A percentile compares a stretch with the other conserved stretches of the same genome.
Conservation (phyloP, 495 filamentous ascomycete genomes). For the Hypoxylon perforatum region DNA sequence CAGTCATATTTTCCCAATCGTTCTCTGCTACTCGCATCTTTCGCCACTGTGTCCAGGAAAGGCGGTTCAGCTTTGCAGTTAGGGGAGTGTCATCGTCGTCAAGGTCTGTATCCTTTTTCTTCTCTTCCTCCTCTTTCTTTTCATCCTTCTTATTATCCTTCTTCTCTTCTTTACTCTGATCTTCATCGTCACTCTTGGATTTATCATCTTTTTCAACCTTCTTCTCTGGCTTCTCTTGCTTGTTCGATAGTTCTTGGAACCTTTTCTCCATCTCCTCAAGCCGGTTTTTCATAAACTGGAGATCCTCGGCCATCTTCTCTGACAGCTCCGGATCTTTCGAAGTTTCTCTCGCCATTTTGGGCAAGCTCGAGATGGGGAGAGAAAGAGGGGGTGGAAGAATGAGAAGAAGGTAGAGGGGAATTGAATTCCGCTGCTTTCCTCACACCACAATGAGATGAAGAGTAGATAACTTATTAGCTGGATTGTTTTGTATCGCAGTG, state of each 20-base stretch:
- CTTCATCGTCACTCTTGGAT: background rate
- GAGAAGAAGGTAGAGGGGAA: no score
- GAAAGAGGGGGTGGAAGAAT: no score
- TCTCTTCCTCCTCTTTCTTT: background rate
- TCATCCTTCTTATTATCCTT: background rate
- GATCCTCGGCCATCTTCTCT: background rate
- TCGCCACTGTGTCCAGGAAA: slow-evolving; percentile 20
- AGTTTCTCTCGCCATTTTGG: background rate
- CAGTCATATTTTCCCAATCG: background rate
- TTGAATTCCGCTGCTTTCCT: no score
- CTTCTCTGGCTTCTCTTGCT: background rate
- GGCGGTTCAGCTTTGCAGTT: slow-evolving; percentile 4
- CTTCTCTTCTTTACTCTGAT: background rate
- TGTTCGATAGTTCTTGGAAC: background rate
- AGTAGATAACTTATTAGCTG: background rate
- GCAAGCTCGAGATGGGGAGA: no score
- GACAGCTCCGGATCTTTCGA: background rate
- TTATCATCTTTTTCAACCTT: background rate
- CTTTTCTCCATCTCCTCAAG: slow-evolving; percentile 1
- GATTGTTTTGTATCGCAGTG: no score
- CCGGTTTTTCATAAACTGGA: background rate
- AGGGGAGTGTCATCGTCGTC: background rate
- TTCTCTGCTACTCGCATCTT: slow-evolving; percentile 8
- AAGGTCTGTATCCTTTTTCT: background rate
- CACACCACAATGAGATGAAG: no score